Conservation (phyloP, 805 yeast genomes). For the Nakazawaea ernobii region DNA sequence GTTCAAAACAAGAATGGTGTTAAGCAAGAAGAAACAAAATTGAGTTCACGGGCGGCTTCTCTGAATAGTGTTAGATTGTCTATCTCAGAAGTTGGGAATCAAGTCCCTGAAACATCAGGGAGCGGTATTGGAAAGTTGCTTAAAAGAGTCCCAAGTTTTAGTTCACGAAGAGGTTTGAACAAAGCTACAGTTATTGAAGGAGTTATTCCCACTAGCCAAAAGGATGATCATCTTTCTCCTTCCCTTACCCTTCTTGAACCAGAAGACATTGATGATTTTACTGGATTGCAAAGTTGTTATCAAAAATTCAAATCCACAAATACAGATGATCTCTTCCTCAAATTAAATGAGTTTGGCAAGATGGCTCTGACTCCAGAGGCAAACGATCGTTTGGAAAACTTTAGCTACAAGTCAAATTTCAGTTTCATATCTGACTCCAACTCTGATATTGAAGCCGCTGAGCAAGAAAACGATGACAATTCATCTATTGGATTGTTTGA, state of each 20-base stretch:
- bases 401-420: neutral
- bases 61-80: too few relatives aligned
- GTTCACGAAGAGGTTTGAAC: neutral
- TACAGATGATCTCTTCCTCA: neutral
- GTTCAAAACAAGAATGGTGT: too few relatives aligned
- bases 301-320: neutral
- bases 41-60: too few relatives aligned
- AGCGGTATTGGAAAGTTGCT: neutral
- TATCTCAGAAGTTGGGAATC: too few relatives aligned
- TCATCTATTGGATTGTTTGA: too few relatives aligned
- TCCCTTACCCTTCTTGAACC: too few relatives aligned
- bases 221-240: too few relatives aligned
- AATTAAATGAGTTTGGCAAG: neutral
- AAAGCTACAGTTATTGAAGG: too few relatives aligned
- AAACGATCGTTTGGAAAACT: neutral
- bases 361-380: neutral
- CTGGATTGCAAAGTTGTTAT: slow-evolving; percentile 1
- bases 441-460: neutral
- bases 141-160: neutral
- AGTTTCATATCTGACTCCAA: neutral
- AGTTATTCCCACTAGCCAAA: too few relatives aligned
- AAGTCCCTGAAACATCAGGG: neutral
- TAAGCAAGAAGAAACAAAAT: too few relatives aligned
- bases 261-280: neutral
- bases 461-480: neutral